Evolutionary conservation across 768 basidiomycete species (phyloP).

Genomic region (Cyclocybe aegerita): DNA sequence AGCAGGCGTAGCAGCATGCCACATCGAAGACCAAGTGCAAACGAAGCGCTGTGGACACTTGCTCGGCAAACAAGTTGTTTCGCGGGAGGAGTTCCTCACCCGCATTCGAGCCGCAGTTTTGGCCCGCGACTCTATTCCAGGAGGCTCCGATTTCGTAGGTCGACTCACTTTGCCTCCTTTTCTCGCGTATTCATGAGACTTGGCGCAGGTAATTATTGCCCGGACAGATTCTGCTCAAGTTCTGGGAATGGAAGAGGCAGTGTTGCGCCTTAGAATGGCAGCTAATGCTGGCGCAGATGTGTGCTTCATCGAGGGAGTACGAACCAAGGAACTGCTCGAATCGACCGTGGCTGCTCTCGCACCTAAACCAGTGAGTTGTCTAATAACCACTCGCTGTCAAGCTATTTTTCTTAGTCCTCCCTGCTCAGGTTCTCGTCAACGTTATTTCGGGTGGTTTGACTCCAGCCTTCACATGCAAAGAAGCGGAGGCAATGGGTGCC

Average conservation of each 20-base stretch:
- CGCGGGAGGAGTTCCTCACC: conserved; percentile 75
- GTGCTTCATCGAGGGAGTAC: conserved; percentile 82
- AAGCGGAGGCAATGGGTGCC: conserved; percentile 69
- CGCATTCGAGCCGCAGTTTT: conserved; percentile 80
- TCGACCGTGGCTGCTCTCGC: conserved; percentile 66
- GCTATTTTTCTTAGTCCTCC: neutral
- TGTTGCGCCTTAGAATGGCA: conserved; percentile 66
- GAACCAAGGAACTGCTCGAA: conserved; percentile 62
- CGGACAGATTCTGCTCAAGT: conserved; percentile 81
- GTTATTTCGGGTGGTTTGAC: conserved; percentile 80
- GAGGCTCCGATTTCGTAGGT: conserved; percentile 68
- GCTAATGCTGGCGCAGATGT: conserved; percentile 77
- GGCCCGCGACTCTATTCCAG: conserved; percentile 75
- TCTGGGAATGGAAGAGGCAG: conserved; percentile 77
- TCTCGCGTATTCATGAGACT: neutral
- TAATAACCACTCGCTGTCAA: neutral
- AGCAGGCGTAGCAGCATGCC: conserved; percentile 71
- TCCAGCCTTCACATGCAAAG: conserved; percentile 67
- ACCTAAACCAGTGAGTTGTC: conserved; percentile 61
- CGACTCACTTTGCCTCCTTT: neutral
- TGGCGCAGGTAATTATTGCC: conserved; percentile 63
- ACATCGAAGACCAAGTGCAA: conserved; percentile 83
- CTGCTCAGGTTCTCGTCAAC: conserved; percentile 65
- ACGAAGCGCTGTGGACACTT: conserved; percentile 82
- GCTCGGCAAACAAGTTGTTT: conserved; percentile 80